Conservation (phyloP, 352 stramenopile genomes). For the Phytophthora meadii region DNA sequence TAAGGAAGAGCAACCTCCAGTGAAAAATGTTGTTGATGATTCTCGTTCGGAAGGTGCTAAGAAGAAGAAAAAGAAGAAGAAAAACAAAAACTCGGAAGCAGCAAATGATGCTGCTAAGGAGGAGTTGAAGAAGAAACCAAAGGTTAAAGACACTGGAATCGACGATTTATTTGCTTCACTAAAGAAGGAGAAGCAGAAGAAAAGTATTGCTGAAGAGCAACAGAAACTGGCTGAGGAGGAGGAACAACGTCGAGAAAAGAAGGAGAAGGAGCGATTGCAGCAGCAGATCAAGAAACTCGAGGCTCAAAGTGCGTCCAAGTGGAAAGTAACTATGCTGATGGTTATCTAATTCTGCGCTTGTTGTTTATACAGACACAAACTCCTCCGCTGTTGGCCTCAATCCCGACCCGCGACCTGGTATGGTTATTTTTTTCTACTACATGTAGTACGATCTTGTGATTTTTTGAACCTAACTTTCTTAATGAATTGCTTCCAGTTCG, state of each 20-base stretch:
- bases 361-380: conserved; percentile 70
- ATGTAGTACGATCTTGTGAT: too few species aligned
- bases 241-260: conserved; percentile 46
- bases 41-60: conserved; percentile 8
- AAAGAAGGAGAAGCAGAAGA: conserved; percentile 81
- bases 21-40: not conserved
- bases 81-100: conserved; percentile 33
- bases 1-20: not conserved
- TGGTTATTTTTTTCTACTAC: not conserved
- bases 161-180: conserved; percentile 82
- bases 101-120: not conserved
- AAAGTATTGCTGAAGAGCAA: conserved; percentile 59
- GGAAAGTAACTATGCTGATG: not conserved
- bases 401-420: conserved; percentile 80
- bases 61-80: conserved; percentile 76
- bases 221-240: conserved; percentile 59
- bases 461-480: conserved; percentile 8
- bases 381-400: conserved; percentile 69
- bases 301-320: conserved; percentile 67
- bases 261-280: conserved; percentile 71
- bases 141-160: conserved; percentile 56
- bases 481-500: conserved; percentile 50
- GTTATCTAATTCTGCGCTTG: not conserved
- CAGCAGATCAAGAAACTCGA: conserved; percentile 87
- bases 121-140: conserved; percentile 32